A percentile compares a stretch with the other conserved stretches of the same genome.
phyloP scores from a whole-genome alignment of 2,329 filamentous ascomycete species.

The Penicillium verrucosum region DNA sequence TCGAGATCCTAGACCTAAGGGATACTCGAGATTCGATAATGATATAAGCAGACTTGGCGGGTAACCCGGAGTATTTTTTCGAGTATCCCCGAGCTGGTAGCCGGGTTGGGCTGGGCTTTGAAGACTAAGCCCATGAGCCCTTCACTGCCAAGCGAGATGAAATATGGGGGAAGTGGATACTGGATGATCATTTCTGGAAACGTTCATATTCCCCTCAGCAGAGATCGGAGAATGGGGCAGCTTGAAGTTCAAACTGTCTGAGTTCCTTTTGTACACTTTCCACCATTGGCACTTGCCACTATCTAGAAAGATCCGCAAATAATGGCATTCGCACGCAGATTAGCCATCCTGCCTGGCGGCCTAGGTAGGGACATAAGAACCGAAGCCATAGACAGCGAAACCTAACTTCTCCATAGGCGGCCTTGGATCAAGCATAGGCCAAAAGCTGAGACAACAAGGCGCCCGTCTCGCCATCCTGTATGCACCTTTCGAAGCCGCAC shows the following conservation, averaged over 20 bases:
- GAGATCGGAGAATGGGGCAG: neutral
- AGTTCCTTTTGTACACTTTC: neutral
- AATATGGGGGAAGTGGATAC: neutral
- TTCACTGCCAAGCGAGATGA: neutral
- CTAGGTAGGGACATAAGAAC: constrained; percentile 33
- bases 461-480: constrained; percentile 47
- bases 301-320: neutral
- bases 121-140: too few relatives aligned
- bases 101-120: too few relatives aligned
- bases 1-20: too few relatives aligned
- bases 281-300: too few relatives aligned
- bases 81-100: too few relatives aligned
- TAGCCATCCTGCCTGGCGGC: constrained; percentile 45
- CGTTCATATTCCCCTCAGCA: neutral
- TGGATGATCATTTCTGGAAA: constrained; percentile 1
- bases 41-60: too few relatives aligned
- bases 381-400: constrained; percentile 1
- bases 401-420: constrained; percentile 29
- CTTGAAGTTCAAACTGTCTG: neutral
- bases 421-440: constrained; percentile 44
- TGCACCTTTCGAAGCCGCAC: constrained; percentile 45
- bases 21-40: too few relatives aligned
- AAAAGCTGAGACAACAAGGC: constrained; percentile 41
- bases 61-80: too few relatives aligned
- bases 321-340: constrained; percentile 38